A percentile compares a stretch with the other conserved stretches of the same genome.
These are phyloP conservation scores for Choiromyces venosus DNA, from an alignment of 495 filamentous ascomycete species.

Conservation along the genomic window DNA sequence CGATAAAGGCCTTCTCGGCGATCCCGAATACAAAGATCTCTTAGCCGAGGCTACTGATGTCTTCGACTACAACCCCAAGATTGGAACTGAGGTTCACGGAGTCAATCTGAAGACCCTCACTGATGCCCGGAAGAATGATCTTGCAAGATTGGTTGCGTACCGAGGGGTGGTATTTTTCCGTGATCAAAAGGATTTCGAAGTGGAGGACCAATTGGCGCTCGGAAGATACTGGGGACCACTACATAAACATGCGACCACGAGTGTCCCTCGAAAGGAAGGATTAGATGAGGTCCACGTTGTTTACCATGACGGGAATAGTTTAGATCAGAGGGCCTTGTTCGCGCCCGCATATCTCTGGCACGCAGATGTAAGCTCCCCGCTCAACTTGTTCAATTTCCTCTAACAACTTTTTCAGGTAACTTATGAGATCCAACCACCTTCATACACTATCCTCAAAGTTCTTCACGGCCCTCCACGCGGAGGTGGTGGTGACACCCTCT, in stretches of 20 bases:
- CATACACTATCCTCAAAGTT: constrained; percentile 66
- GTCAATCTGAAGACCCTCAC: constrained; percentile 62
- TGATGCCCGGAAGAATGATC: constrained; percentile 66
- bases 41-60: constrained; percentile 43
- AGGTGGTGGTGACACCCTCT: constrained; percentile 71
- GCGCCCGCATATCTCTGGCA: constrained; percentile 57
- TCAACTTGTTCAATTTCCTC: neutral
- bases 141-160: constrained; percentile 64
- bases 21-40: constrained; percentile 52
- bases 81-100: constrained; percentile 63
- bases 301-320: constrained; percentile 58
- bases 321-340: constrained; percentile 54
- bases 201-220: constrained; percentile 59
- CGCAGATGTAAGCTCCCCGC: constrained; percentile 51
- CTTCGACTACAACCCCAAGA: constrained; percentile 42
- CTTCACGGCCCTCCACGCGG: constrained; percentile 61
- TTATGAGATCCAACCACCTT: constrained; percentile 72
- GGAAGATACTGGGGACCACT: constrained; percentile 62
- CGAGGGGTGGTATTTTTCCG: constrained; percentile 72
- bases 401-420: constrained; percentile 52
- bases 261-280: constrained; percentile 40
- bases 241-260: constrained; percentile 56
- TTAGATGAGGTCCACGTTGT: constrained; percentile 68
- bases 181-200: constrained; percentile 58
- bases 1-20: constrained; percentile 54